Evolutionary conservation across 805 yeast genomes (phyloP).

Genomic region (Yarrowia osloensis): DNA sequence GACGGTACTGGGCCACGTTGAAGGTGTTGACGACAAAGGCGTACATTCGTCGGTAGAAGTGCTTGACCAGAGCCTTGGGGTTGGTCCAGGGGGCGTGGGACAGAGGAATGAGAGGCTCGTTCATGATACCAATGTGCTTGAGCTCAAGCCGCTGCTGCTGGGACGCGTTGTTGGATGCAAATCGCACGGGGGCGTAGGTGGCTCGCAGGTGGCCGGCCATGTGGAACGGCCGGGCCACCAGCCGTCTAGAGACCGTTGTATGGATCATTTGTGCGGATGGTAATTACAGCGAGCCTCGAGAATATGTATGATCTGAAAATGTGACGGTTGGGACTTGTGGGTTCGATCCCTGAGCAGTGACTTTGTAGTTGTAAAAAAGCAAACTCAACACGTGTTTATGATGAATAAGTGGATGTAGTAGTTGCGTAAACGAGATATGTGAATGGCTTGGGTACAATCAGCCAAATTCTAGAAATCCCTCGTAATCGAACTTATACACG

Average conservation of each 20-base stretch:
- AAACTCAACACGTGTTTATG: no score
- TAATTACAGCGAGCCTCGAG: neutral
- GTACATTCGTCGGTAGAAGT: slow-evolving; percentile 31
- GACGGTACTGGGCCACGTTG: slow-evolving; percentile 59
- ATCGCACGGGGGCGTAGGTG: slow-evolving; percentile 30
- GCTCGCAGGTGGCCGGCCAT: slow-evolving; percentile 28
- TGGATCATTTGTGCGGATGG: slow-evolving; percentile 1
- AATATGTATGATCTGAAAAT: slow-evolving; percentile 20
- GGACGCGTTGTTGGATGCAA: slow-evolving; percentile 25
- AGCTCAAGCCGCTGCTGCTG: slow-evolving; percentile 19
- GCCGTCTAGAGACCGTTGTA: slow-evolving; percentile 13
- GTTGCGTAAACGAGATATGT: no score
- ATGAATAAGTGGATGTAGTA: no score
- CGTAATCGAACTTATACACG: no score
- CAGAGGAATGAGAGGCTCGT: slow-evolving; percentile 23
- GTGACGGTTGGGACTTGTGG: neutral
- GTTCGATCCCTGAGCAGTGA: neutral
- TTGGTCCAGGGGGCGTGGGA: slow-evolving; percentile 26
- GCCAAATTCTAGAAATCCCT: no score
- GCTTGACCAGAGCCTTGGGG: slow-evolving; percentile 20
- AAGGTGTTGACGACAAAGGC: slow-evolving; percentile 29
- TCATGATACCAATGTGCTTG: slow-evolving; percentile 30
- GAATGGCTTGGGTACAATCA: no score
- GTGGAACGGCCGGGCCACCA: slow-evolving; percentile 23
- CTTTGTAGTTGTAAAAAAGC: neutral